Evolutionary conservation across 805 yeast species (phyloP).

Genomic region (Yamadazyma sp.): DNA sequence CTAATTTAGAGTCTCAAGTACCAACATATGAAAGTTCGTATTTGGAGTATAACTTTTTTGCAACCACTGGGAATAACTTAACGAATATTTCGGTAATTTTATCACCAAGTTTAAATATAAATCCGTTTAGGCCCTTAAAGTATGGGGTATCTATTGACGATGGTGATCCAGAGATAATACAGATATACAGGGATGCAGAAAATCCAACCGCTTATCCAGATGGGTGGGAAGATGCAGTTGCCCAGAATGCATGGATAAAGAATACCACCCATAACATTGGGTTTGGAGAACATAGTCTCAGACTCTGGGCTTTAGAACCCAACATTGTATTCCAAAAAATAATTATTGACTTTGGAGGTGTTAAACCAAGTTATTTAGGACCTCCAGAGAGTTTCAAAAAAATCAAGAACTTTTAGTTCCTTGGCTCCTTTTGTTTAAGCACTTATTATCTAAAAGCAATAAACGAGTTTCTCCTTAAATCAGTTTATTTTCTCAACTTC

Average conservation of each 20-base stretch:
- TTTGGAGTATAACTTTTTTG: slow-evolving; percentile 16
- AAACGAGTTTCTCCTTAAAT: too few species aligned
- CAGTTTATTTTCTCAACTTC: too few species aligned
- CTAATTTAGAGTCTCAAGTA: slow-evolving; percentile 13
- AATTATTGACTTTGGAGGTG: slow-evolving; percentile 18
- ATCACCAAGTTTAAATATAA: slow-evolving; percentile 20
- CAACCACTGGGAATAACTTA: slow-evolving; percentile 13
- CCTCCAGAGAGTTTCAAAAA: slow-evolving; percentile 21
- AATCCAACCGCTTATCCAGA: slow-evolving; percentile 14
- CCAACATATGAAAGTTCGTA: slow-evolving; percentile 11
- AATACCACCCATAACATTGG: slow-evolving; percentile 14
- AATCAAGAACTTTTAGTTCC: too few species aligned
- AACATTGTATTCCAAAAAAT: slow-evolving; percentile 14
- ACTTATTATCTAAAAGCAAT: too few species aligned
- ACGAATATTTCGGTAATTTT: slow-evolving; percentile 14
- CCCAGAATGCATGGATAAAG: slow-evolving; percentile 13
- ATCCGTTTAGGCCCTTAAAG: slow-evolving; percentile 17
- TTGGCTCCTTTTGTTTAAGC: too few species aligned
- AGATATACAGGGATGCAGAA: slow-evolving; percentile 14
- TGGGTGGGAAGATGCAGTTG: slow-evolving; percentile 16
- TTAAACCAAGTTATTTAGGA: slow-evolving; percentile 13
- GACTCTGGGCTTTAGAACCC: slow-evolving; percentile 15
- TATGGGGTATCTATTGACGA: slow-evolving; percentile 23
- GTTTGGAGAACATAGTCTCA: slow-evolving; percentile 14
- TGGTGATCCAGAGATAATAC: slow-evolving; percentile 16